Conservation (phyloP, 208 protist genomes). For the Endotrypanum monterogeii region DNA sequence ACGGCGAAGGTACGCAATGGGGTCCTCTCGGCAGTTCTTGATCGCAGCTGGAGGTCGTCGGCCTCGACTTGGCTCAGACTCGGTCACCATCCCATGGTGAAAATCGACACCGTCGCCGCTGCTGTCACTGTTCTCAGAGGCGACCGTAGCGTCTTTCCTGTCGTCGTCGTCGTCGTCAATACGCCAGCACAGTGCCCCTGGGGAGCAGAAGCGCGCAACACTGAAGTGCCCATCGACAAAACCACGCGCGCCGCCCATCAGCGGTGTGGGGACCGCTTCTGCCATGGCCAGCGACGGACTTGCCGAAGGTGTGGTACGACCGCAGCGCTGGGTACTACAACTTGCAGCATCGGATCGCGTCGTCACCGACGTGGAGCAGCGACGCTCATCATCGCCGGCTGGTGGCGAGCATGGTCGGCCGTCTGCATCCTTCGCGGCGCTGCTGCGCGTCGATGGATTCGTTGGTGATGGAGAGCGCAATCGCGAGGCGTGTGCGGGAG, state of each 20-base stretch:
- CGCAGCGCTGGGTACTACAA: constrained; percentile 1
- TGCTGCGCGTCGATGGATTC: background rate
- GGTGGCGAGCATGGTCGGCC: background rate
- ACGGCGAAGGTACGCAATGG: background rate
- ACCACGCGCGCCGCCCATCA: constrained; percentile 51
- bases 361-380: background rate
- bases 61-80: background rate
- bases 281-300: constrained; percentile 25
- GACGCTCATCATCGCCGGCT: background rate
- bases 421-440: background rate
- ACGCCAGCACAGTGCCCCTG: constrained; percentile 78
- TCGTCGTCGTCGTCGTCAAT: constrained; percentile 25
- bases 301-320: constrained; percentile 16
- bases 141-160: background rate
- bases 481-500: background rate
- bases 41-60: background rate
- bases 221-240: constrained; percentile 80
- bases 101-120: background rate
- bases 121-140: too few relatives aligned
- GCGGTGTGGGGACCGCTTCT: constrained; percentile 28
- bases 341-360: background rate
- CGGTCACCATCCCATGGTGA: background rate
- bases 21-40: constrained; percentile 8
- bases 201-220: constrained; percentile 55
- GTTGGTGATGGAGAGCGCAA: constrained; percentile 8